Evolutionary conservation across 768 basidiomycete genomes (phyloP).

Genomic region (Dioszegia crocea): DNA sequence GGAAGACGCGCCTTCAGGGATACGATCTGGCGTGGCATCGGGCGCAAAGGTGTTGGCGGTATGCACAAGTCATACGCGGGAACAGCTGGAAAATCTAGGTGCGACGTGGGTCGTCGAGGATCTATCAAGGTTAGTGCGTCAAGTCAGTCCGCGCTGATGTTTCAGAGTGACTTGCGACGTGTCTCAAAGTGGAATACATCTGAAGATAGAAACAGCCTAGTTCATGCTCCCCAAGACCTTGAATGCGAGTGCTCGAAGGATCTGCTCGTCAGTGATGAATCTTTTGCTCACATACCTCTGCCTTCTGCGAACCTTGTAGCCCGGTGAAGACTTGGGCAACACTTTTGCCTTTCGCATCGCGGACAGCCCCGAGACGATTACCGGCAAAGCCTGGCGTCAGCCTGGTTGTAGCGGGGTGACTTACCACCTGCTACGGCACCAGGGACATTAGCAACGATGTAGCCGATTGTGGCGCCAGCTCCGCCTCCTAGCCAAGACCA

Average conservation of each 20-base stretch:
- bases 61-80: slow-evolving; percentile 69
- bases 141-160: not conserved
- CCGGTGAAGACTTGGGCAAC: slow-evolving; percentile 82
- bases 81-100: slow-evolving; percentile 57
- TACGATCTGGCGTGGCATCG: slow-evolving; percentile 69
- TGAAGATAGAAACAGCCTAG: not conserved
- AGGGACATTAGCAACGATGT: slow-evolving; percentile 73
- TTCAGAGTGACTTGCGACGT: not conserved
- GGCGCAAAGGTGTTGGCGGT: slow-evolving; percentile 74
- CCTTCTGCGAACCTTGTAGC: slow-evolving; percentile 72
- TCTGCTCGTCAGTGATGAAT: slow-evolving; percentile 54
- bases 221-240: slow-evolving; percentile 68
- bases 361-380: slow-evolving; percentile 80
- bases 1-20: slow-evolving; percentile 74
- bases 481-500: slow-evolving; percentile 46
- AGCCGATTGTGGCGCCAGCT: slow-evolving; percentile 58
- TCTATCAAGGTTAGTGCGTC: slow-evolving; percentile 47
- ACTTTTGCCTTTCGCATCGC: slow-evolving; percentile 89
- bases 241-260: slow-evolving; percentile 72
- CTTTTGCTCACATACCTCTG: slow-evolving; percentile 61
- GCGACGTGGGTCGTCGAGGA: slow-evolving; percentile 68
- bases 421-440: slow-evolving; percentile 73
- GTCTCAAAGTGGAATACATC: not conserved
- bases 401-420: not conserved
- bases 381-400: slow-evolving; percentile 61